A percentile compares a stretch with the other conserved stretches of the same genome.
These are phyloP conservation scores for Penicillium oxalicum DNA, from an alignment of 2,329 filamentous ascomycete species.

Conservation along the genomic window DNA sequence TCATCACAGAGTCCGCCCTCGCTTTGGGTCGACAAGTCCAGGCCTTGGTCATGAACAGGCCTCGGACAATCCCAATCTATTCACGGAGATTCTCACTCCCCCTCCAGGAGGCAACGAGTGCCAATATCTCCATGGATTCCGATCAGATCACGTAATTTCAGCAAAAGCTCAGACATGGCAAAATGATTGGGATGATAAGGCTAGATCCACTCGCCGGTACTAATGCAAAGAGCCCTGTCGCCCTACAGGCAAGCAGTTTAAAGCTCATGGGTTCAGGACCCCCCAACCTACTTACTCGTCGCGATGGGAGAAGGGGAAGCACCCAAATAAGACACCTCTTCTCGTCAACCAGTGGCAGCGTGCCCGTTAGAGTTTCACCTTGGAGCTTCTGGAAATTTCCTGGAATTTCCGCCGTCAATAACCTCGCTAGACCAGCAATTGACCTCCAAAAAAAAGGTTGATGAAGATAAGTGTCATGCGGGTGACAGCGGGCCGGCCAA, in stretches of 20 bases:
- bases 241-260: background rate
- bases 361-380: too few relatives aligned
- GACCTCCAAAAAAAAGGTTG: too few relatives aligned
- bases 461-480: background rate
- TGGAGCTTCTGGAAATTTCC: background rate
- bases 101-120: too few relatives aligned
- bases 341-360: too few relatives aligned
- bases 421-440: background rate
- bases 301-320: too few relatives aligned
- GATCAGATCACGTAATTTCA: too few relatives aligned
- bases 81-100: background rate
- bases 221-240: background rate
- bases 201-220: background rate
- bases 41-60: constrained; percentile 2
- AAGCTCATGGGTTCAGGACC: too few relatives aligned
- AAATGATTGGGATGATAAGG: constrained; percentile 12
- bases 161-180: too few relatives aligned
- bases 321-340: too few relatives aligned
- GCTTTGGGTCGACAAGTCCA: constrained; percentile 11
- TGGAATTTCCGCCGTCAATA: background rate
- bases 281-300: too few relatives aligned
- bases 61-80: constrained; percentile 3
- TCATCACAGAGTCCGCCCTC: constrained; percentile 2
- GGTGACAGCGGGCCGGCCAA: too few relatives aligned
- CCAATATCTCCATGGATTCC: constrained; percentile 1